Percentiles rank a stretch among this genome's conserved stretches.
Evolutionary conservation across 345 rosid genomes (phyloP).

Genomic region (Pugionium cornutum): DNA sequence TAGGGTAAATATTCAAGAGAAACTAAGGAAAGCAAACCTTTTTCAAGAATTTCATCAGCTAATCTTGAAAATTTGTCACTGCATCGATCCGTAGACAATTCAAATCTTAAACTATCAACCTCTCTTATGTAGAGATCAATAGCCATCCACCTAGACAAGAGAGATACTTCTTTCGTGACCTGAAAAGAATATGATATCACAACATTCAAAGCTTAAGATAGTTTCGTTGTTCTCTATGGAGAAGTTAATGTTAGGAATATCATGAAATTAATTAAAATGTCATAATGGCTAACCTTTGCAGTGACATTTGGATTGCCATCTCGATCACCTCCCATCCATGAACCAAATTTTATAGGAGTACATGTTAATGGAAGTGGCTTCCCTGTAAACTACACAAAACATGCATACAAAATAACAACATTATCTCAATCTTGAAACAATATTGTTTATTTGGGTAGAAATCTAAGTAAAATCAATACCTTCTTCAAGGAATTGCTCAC

Average conservation of each 20-base stretch:
- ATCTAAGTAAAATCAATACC: slow-evolving; percentile 40
- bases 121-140: slow-evolving; percentile 86
- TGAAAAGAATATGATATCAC: slow-evolving; percentile 43
- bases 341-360: slow-evolving; percentile 88
- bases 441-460: neutral
- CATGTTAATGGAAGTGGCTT: slow-evolving; percentile 84
- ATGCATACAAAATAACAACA: slow-evolving; percentile 1
- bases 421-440: too few relatives aligned
- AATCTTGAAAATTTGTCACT: slow-evolving; percentile 60
- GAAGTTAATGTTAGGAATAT: neutral
- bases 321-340: slow-evolving; percentile 99
- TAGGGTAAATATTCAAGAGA: neutral
- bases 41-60: slow-evolving; percentile 84
- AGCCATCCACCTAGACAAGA: slow-evolving; percentile 98
- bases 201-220: slow-evolving; percentile 12
- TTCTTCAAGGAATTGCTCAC: slow-evolving; percentile 88
- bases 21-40: slow-evolving; percentile 45
- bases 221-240: neutral
- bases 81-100: slow-evolving; percentile 79
- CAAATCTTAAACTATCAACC: slow-evolving; percentile 90
- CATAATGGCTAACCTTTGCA: slow-evolving; percentile 59
- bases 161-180: slow-evolving; percentile 94
- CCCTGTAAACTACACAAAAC: slow-evolving; percentile 63
- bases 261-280: neutral
- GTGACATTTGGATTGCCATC: slow-evolving; percentile 98